Base-by-base conservation (phyloP, 192 early-diverging fungal genomes). In the Coemansia nantahalensis region DNA sequence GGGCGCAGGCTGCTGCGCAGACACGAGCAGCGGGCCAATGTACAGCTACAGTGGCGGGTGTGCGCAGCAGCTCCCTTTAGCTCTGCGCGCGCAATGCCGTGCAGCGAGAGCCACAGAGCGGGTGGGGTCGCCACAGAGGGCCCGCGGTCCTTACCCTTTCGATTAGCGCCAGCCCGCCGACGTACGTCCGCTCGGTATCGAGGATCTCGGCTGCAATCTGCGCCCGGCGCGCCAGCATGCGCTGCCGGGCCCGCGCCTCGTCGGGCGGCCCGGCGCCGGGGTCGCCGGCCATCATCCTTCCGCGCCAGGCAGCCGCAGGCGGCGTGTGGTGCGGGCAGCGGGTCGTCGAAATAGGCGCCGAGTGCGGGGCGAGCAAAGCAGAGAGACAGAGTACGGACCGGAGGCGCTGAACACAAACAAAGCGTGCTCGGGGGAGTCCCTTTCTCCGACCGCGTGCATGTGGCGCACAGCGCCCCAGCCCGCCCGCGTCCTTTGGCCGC, bases 101-200 rank as follows among this genome's bases (percentile, higher is more conserved):
- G n/a, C n/a, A n/a, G n/a, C n/a, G n/a, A n/a, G n/a, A n/a, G n/a
- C n/a, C n/a, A n/a, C n/a, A n/a, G n/a, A n/a, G n/a, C n/a, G n/a
- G n/a, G n/a, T n/a, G n/a, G n/a, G n/a, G n/a, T n/a, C n/a, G n/a
- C n/a, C n/a, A n/a, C n/a, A n/a, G n/a, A n/a, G n/a, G n/a, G n/a
- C n/a, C n/a, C n/a, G n/a, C n/a, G n/a, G n/a, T n/a, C n/a, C 68
- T 37, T 72, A 68, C 65, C 62, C 62, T 65, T 62, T 79, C 70
- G 38, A 79, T 69, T 15, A 79, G 54, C 22, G 42, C 52, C 56
- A 96, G 74, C 26, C 89, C 86, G 30, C 83, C 73, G 4, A 96
- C 92, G 68, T 96, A 96, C 3, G 90, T 88, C 48, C 78, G 44
- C 69, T 95, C 93, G 2, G 93, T 92, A 34, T 80, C 66, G 32